Conservation (phyloP, 2,329 filamentous ascomycete genomes). For the Lojkania enalia region DNA sequence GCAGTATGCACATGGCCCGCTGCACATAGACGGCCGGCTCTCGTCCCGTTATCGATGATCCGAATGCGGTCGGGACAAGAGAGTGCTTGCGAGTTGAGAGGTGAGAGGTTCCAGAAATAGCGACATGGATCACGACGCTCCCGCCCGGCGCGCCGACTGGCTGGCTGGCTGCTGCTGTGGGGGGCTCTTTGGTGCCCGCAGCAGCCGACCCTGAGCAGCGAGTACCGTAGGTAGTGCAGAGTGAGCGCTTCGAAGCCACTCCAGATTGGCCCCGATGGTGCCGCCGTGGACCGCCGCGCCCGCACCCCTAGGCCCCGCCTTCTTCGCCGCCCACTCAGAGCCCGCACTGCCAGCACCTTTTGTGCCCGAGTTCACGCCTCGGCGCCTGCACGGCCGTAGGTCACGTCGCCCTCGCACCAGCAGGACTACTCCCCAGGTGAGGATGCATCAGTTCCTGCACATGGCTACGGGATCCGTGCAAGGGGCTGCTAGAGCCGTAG, state of each 20-base stretch:
- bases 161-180: conserved; percentile 18
- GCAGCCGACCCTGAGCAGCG: no score
- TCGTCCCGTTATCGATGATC: no score
- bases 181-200: conserved; percentile 9
- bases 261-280: conserved; percentile 27
- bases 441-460: conserved; percentile 17
- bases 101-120: conserved; percentile 32
- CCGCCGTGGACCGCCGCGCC: conserved; percentile 12
- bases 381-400: conserved; percentile 31
- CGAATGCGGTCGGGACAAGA: no score
- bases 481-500: conserved; percentile 22
- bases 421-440: conserved; percentile 7
- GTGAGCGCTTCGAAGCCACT: conserved; percentile 33
- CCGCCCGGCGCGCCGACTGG: conserved; percentile 24
- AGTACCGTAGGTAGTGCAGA: no score
- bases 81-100: conserved; percentile 6
- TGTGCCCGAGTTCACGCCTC: conserved; percentile 28
- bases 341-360: conserved; percentile 21
- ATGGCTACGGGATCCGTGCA: conserved; percentile 23
- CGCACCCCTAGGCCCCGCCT: conserved; percentile 23
- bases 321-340: conserved; percentile 37
- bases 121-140: conserved; percentile 20
- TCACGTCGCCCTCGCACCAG: conserved; percentile 26
- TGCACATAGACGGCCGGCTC: not conserved
- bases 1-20: not conserved